Conservation (phyloP, 495 filamentous ascomycete species). For the Durotheca rogersii region DNA sequence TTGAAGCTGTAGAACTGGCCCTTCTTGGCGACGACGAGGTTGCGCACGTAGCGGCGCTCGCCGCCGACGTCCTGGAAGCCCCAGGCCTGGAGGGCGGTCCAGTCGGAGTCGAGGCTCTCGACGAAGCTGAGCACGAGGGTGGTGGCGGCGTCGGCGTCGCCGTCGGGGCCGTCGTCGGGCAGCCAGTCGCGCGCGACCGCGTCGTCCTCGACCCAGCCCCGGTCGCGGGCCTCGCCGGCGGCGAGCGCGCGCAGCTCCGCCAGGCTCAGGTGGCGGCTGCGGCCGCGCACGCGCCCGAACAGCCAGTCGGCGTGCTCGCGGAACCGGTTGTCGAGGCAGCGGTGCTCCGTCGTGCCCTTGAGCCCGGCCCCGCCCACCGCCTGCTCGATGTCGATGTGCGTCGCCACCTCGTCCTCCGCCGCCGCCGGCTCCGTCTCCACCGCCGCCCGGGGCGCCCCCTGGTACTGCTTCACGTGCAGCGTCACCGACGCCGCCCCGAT, state of each 20-base stretch:
- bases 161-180: too few species aligned
- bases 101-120: constrained; percentile 54
- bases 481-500: constrained; percentile 72
- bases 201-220: constrained; percentile 37
- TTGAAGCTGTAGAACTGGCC: constrained; percentile 60
- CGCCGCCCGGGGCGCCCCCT: constrained; percentile 47
- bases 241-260: constrained; percentile 31
- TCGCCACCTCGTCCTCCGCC: constrained; percentile 41
- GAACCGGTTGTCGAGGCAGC: constrained; percentile 66
- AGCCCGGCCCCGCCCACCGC: constrained; percentile 74
- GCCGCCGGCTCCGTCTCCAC: too few species aligned
- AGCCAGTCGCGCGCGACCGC: constrained; percentile 55
- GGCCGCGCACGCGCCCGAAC: constrained; percentile 71
- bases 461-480: constrained; percentile 66
- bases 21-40: constrained; percentile 65
- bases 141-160: constrained; percentile 49
- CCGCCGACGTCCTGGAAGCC: constrained; percentile 53
- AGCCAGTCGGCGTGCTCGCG: constrained; percentile 77
- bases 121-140: constrained; percentile 55
- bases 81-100: constrained; percentile 62
- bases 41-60: constrained; percentile 66
- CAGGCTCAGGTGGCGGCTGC: constrained; percentile 52
- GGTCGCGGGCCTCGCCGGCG: constrained; percentile 20
- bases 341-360: constrained; percentile 68
- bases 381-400: constrained; percentile 83